These are phyloP conservation scores for Magnolia changhungtana DNA, from an alignment of 164 flowering plant species.

Conservation along the genomic window DNA sequence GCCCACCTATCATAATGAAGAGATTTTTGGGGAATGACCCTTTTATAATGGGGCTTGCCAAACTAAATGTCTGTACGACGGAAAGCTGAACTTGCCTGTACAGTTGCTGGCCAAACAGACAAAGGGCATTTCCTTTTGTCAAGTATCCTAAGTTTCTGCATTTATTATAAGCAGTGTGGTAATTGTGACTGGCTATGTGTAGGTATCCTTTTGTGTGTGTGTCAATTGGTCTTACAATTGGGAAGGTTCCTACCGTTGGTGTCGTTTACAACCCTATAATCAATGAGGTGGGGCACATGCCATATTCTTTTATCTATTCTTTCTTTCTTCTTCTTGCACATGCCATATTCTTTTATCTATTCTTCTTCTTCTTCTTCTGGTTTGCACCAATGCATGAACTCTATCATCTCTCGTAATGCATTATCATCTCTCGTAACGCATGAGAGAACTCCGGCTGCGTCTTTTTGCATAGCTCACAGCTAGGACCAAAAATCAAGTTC, in stretches of 20 bases:
- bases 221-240: slow-evolving; percentile 91
- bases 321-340: not conserved
- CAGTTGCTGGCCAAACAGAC: no score
- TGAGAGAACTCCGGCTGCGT: no score
- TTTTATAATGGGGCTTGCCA: not conserved
- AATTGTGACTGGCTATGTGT: slow-evolving; percentile 3
- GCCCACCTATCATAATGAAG: not conserved
- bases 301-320: not conserved
- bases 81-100: not conserved
- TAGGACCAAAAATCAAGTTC: no score
- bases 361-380: not conserved
- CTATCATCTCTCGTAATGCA: no score
- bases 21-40: not conserved
- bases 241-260: slow-evolving; percentile 76
- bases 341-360: not conserved
- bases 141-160: not conserved
- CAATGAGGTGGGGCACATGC: slow-evolving; percentile 60
- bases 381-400: no score
- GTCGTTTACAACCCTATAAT: slow-evolving; percentile 95
- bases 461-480: no score
- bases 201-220: slow-evolving; percentile 96
- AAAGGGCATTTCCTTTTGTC: no score
- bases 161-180: not conserved
- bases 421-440: no score
- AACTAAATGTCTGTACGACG: no score